Evolutionary conservation across 768 basidiomycete species (phyloP).

Genomic region (Clitopilus passeckerianus): DNA sequence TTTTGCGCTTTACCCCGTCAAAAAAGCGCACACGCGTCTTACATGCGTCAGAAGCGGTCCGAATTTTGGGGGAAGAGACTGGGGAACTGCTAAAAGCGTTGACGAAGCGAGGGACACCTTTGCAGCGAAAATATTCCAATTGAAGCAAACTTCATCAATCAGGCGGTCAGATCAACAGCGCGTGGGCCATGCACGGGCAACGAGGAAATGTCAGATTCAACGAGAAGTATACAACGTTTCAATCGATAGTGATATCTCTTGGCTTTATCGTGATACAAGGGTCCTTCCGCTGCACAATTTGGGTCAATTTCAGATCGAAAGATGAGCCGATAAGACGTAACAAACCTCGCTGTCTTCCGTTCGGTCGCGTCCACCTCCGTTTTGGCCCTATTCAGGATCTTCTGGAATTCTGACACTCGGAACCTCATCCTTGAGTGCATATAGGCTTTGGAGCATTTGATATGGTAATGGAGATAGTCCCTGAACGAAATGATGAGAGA

Average conservation of each 20-base stretch:
- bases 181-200: not conserved
- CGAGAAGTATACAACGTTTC: not conserved
- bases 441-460: constrained; percentile 98
- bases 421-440: constrained; percentile 98
- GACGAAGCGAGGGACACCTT: not conserved
- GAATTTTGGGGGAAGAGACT: not conserved
- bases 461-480: constrained; percentile 99
- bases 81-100: not conserved
- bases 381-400: constrained; percentile 94
- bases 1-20: not conserved
- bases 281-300: constrained; percentile 45
- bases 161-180: not conserved
- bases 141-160: not conserved
- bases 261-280: constrained; percentile 41
- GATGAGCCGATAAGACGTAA: constrained; percentile 8
- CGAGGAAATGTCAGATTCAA: not conserved
- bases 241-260: constrained; percentile 2
- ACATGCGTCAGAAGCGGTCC: not conserved
- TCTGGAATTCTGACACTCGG: constrained; percentile 93
- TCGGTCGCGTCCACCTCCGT: constrained; percentile 79
- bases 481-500: constrained; percentile 96
- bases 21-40: not conserved
- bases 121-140: not conserved
- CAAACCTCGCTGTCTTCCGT: constrained; percentile 87
- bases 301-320: constrained; percentile 2